phyloP scores from a whole-genome alignment of 257 asterid genomes.

The Oldenlandia corymbosa region DNA sequence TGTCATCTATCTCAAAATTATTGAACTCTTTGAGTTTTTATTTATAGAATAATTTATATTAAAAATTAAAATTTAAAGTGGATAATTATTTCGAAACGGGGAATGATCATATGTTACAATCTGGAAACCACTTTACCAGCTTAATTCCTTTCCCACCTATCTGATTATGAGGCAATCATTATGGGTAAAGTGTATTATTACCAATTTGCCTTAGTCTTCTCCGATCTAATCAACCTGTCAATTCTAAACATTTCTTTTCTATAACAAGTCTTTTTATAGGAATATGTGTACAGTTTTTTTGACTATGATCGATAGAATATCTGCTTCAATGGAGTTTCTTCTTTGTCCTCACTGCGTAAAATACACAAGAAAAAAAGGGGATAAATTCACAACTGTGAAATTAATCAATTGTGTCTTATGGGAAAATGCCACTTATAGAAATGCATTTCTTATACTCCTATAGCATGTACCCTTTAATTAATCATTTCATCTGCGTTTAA shows the following conservation, averaged over 20 bases:
- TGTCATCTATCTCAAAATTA: no score
- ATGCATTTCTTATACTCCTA: no score
- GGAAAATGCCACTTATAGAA: no score
- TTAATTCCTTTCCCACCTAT: constrained; percentile 21
- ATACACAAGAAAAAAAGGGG: not conserved
- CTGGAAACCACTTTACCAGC: constrained; percentile 20
- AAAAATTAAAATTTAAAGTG: no score
- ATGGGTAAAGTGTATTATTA: constrained; percentile 8
- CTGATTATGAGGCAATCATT: constrained; percentile 21
- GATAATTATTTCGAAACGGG: no score
- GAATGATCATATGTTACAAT: constrained; percentile 5
- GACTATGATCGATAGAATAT: constrained; percentile 19
- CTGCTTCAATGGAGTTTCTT: constrained; percentile 5
- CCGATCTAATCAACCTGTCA: constrained; percentile 27
- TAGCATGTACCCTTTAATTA: no score
- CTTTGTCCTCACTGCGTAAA: not conserved
- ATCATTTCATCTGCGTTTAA: no score
- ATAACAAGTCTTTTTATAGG: constrained; percentile 8
- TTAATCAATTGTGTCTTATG: no score
- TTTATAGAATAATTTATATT: no score
- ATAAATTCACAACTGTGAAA: no score
- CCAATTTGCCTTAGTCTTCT: no score
- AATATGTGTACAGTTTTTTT: constrained; percentile 9
- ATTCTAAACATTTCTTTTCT: constrained; percentile 19
- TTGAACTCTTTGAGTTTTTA: no score